Percentiles rank a stretch among this genome's conserved stretches.
phyloP scores from a whole-genome alignment of 768 basidiomycete genomes.

The Rhodosporidiobolus odoratus region DNA sequence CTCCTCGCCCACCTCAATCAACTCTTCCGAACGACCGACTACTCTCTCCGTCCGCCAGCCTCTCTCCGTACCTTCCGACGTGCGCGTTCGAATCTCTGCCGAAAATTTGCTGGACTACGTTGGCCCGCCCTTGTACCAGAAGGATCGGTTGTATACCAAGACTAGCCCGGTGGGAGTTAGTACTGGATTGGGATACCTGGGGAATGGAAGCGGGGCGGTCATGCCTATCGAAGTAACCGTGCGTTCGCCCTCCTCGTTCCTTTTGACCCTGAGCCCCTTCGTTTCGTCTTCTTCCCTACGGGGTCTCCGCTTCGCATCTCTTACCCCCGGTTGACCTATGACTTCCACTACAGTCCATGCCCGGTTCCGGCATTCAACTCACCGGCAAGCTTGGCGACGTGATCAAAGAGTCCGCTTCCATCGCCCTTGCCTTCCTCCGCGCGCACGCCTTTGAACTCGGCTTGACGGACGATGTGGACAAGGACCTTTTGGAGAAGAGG shows the following conservation, averaged over 20 bases:
- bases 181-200: slow-evolving; percentile 90
- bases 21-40: slow-evolving; percentile 48
- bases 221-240: slow-evolving; percentile 94
- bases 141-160: slow-evolving; percentile 78
- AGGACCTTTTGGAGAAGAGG: slow-evolving; percentile 74
- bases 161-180: slow-evolving; percentile 85
- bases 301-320: neutral
- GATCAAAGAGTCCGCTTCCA: slow-evolving; percentile 92
- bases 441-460: slow-evolving; percentile 82
- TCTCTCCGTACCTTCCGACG: slow-evolving; percentile 67
- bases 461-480: slow-evolving; percentile 64
- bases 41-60: slow-evolving; percentile 77
- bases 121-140: slow-evolving; percentile 90
- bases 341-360: slow-evolving; percentile 67
- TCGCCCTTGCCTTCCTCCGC: slow-evolving; percentile 89
- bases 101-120: slow-evolving; percentile 94
- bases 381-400: slow-evolving; percentile 98
- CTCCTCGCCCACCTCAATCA: slow-evolving; percentile 8
- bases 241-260: slow-evolving; percentile 9
- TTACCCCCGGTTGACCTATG: neutral
- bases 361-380: slow-evolving; percentile 88
- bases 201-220: slow-evolving; percentile 91
- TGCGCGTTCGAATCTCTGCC: slow-evolving; percentile 73
- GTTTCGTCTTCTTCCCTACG: neutral
- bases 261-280: neutral